A percentile compares a stretch with the other conserved stretches of the same genome.
phyloP scores from a whole-genome alignment of 345 rosid species.

The Trapa incisa region DNA sequence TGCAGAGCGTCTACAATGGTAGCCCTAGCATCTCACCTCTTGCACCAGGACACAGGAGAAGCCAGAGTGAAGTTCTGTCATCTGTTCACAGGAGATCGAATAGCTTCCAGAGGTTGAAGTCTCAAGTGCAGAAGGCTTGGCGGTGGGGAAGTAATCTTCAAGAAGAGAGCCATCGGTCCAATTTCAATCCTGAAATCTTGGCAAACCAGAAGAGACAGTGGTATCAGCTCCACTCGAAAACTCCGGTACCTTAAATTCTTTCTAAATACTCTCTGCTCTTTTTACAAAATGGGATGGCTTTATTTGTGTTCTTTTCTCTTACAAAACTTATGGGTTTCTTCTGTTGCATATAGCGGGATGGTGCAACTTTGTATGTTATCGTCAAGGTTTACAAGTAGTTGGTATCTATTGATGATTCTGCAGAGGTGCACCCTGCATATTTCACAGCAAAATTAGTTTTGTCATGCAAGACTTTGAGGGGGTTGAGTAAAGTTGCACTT shows the following conservation, averaged over 20 bases:
- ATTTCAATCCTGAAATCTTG: constrained; percentile 87
- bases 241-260: constrained; percentile 37
- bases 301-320: neutral
- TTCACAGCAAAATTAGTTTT: neutral
- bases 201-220: constrained; percentile 96
- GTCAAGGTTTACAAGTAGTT: neutral
- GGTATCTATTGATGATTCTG: neutral
- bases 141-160: constrained; percentile 48
- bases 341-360: neutral
- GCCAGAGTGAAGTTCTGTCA: constrained; percentile 39
- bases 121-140: constrained; percentile 84
- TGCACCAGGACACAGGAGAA: constrained; percentile 31
- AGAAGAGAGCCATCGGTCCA: constrained; percentile 30
- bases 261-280: constrained; percentile 2
- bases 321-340: neutral
- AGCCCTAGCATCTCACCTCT: constrained; percentile 7
- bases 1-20: constrained; percentile 18
- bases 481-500: neutral
- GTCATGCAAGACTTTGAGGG: neutral
- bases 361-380: neutral
- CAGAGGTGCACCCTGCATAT: neutral
- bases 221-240: constrained; percentile 82
- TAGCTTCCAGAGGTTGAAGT: constrained; percentile 56
- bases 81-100: constrained; percentile 20
- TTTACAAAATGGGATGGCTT: constrained; percentile 1